phyloP scores from a whole-genome alignment of 2,329 filamentous ascomycete genomes.

The Sporothrix globosa region DNA sequence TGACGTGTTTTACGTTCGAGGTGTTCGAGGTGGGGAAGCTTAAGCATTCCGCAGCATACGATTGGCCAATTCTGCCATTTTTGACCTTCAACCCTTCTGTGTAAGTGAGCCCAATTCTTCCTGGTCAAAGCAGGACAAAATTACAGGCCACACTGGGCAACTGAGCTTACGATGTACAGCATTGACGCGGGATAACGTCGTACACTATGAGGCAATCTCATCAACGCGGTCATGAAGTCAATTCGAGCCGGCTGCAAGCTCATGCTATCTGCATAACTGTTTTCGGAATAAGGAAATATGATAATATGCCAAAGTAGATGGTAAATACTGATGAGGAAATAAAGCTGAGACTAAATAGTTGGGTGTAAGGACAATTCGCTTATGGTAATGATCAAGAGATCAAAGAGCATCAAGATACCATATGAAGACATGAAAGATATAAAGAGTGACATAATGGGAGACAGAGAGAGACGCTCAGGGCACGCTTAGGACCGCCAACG shows the following conservation, averaged over 20 bases:
- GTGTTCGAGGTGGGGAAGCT: neutral
- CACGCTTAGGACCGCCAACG: constrained; percentile 33
- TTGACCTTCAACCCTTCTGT: neutral
- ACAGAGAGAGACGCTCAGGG: neutral
- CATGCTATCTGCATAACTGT: neutral
- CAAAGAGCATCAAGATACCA: constrained; percentile 5
- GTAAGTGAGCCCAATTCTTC: neutral
- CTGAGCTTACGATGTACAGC: too few relatives aligned
- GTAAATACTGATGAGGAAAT: neutral
- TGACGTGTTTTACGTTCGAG: neutral
- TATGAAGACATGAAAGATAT: constrained; percentile 1
- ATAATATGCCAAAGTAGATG: neutral
- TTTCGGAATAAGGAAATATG: neutral
- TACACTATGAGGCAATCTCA: neutral
- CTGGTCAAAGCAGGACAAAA: neutral
- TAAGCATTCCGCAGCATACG: neutral
- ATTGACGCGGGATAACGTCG: neutral
- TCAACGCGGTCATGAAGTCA: constrained; percentile 17
- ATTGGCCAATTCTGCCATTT: constrained; percentile 1
- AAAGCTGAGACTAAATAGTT: neutral
- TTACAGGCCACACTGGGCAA: neutral
- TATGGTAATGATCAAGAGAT: neutral
- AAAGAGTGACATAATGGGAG: neutral
- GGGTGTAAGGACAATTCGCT: neutral
- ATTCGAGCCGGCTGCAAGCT: neutral